Evolutionary conservation across 768 basidiomycete genomes (phyloP).

Genomic region (Leccinum broughii): DNA sequence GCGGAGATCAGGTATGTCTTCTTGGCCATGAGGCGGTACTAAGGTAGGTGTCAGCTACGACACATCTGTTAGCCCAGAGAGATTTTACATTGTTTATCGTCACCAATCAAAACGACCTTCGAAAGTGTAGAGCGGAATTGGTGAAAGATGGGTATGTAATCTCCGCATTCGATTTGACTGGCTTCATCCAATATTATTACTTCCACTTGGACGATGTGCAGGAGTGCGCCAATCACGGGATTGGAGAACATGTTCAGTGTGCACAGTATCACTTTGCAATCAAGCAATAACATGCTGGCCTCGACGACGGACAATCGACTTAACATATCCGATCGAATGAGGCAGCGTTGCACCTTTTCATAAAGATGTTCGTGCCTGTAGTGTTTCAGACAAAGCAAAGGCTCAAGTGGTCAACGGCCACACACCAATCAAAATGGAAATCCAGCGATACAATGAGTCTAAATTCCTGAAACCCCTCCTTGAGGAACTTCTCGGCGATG

Average conservation of each 20-base stretch:
- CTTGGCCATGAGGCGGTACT: conserved; percentile 83
- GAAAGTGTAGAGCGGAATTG: conserved; percentile 26
- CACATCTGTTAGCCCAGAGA: neutral
- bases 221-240: conserved; percentile 10
- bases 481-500: conserved; percentile 45
- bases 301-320: conserved; percentile 4
- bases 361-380: conserved; percentile 55
- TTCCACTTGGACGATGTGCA: conserved; percentile 35
- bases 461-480: conserved; percentile 35
- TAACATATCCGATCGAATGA: conserved; percentile 42
- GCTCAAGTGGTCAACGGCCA: neutral
- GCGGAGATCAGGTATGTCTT: conserved; percentile 58
- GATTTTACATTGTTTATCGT: conserved; percentile 38
- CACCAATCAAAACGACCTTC: conserved; percentile 44
- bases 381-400: neutral
- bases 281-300: conserved; percentile 28
- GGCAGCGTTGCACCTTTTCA: conserved; percentile 27
- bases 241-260: conserved; percentile 50
- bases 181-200: conserved; percentile 49
- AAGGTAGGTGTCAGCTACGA: conserved; percentile 1
- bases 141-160: conserved; percentile 40
- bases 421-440: conserved; percentile 49
- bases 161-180: conserved; percentile 44
- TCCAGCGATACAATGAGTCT: conserved; percentile 46
- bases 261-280: conserved; percentile 42